phyloP scores from a whole-genome alignment of 305 asterid species.

The Fraxinus latifolia region DNA sequence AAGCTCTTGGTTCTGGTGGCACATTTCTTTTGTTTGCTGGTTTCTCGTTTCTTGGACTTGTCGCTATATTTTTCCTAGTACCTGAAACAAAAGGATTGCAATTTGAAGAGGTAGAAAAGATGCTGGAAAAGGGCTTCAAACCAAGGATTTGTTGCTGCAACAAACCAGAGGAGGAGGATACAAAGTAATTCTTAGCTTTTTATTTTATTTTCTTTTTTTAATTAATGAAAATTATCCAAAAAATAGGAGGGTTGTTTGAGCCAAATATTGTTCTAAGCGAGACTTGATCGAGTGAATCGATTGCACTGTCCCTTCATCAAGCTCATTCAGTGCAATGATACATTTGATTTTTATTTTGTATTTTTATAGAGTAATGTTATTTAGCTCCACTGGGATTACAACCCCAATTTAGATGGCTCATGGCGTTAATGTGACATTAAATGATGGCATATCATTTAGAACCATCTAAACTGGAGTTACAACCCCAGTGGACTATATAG shows the following conservation, averaged over 20 bases:
- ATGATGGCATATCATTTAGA: too few relatives aligned
- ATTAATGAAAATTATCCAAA: background rate
- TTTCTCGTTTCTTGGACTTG: conserved; percentile 47
- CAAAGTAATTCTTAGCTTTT: background rate
- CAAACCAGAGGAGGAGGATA: conserved; percentile 19
- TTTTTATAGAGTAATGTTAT: too few relatives aligned
- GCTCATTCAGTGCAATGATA: background rate
- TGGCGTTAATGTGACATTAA: too few relatives aligned
- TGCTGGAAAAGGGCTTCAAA: conserved; percentile 66
- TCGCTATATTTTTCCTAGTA: conserved; percentile 57
- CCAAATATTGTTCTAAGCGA: background rate
- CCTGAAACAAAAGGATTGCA: conserved; percentile 83
- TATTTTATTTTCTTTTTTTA: background rate
- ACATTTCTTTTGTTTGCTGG: conserved; percentile 80
- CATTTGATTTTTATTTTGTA: background rate
- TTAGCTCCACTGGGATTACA: too few relatives aligned
- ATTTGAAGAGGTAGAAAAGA: conserved; percentile 69
- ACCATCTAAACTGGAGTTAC: too few relatives aligned
- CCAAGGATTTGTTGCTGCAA: conserved; percentile 41
- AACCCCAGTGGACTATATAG: too few relatives aligned
- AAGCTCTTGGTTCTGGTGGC: conserved; percentile 57
- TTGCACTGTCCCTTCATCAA: background rate
- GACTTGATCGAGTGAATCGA: background rate
- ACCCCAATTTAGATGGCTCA: too few relatives aligned
- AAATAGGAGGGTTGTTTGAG: background rate